Evolutionary conservation across 2,329 filamentous ascomycete species (phyloP).

Genomic region (Massarina eburnea): DNA sequence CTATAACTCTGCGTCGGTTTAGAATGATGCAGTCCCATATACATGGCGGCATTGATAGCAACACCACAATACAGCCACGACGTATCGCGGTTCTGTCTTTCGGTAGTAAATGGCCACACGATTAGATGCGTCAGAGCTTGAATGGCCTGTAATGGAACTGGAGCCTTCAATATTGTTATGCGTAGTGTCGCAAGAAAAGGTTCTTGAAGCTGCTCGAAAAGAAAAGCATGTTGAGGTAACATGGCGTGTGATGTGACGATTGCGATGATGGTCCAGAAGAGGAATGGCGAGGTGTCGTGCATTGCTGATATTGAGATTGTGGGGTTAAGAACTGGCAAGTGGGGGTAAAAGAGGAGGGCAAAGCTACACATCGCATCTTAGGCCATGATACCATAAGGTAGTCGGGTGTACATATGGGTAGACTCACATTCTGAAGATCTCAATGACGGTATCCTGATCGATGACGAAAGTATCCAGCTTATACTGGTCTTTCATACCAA

Average conservation of each 20-base stretch:
- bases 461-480: constrained; percentile 16
- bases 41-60: constrained; percentile 24
- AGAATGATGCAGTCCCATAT: constrained; percentile 22
- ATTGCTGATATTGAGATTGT: constrained; percentile 16
- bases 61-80: constrained; percentile 26
- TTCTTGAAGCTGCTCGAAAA: constrained; percentile 9
- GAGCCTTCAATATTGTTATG: constrained; percentile 14
- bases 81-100: constrained; percentile 16
- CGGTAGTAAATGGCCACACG: constrained; percentile 18
- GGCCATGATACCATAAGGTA: not conserved
- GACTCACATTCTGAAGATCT: constrained; percentile 22
- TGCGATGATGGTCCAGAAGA: constrained; percentile 26
- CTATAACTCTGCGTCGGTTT: constrained; percentile 15
- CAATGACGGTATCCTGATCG: constrained; percentile 12
- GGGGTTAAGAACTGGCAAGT: constrained; percentile 21
- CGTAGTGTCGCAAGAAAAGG: constrained; percentile 12
- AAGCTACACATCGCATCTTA: constrained; percentile 12
- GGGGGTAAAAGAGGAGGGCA: constrained; percentile 18
- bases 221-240: constrained; percentile 5
- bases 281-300: constrained; percentile 16
- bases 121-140: constrained; percentile 21
- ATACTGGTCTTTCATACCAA: constrained; percentile 13
- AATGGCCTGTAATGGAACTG: constrained; percentile 21
- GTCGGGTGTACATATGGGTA: not conserved
- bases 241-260: constrained; percentile 13